A percentile compares a stretch with the other conserved stretches of the same genome.
Evolutionary conservation across 164 flowering plant genomes (phyloP).

Genomic region (Vitis rupestris): DNA sequence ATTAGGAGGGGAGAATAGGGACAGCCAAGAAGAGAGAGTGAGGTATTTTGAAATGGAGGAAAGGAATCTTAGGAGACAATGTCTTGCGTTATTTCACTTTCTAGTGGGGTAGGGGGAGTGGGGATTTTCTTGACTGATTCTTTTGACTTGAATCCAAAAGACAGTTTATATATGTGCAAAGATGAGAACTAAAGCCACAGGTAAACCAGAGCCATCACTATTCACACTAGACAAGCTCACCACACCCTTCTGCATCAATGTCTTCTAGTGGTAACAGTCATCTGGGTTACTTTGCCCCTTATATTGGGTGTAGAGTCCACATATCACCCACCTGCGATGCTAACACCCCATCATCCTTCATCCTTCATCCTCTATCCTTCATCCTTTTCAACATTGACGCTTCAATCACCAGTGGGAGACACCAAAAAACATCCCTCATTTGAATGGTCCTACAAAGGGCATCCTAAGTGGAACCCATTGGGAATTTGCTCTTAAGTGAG

Average conservation of each 20-base stretch:
- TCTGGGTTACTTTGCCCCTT: not conserved
- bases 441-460: not conserved
- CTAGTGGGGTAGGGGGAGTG: slow-evolving; percentile 28
- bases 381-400: not conserved
- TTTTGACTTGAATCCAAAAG: slow-evolving; percentile 25
- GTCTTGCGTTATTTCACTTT: slow-evolving; percentile 41
- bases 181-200: slow-evolving; percentile 2
- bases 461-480: not conserved
- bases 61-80: slow-evolving; percentile 45
- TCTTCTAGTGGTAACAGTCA: slow-evolving; percentile 10
- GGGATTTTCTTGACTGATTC: slow-evolving; percentile 31
- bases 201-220: too few relatives aligned
- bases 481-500: not conserved
- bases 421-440: not conserved
- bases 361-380: too few relatives aligned
- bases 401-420: not conserved
- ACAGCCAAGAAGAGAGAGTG: slow-evolving; percentile 11
- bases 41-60: slow-evolving; percentile 15
- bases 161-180: not conserved
- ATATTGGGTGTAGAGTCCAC: slow-evolving; percentile 14
- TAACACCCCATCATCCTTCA: slow-evolving; percentile 12
- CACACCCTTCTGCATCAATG: slow-evolving; percentile 7
- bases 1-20: slow-evolving; percentile 10
- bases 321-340: slow-evolving; percentile 16
- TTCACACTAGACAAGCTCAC: not conserved